Evolutionary conservation across 169 alveolate species (phyloP).

Genomic region (Pseudocohnilembus persalinus): DNA sequence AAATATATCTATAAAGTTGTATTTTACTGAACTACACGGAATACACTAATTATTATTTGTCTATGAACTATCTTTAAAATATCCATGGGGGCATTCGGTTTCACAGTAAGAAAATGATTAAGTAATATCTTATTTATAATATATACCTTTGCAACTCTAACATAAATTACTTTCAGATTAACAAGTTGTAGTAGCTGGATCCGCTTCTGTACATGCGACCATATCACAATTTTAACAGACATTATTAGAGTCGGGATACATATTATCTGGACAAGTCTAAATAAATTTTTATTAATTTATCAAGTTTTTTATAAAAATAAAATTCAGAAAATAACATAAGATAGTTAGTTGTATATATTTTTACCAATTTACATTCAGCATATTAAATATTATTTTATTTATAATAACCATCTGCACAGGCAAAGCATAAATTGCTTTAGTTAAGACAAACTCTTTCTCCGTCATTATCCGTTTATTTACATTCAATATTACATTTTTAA

Average conservation of each 20-base stretch:
- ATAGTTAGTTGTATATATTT: too few relatives aligned
- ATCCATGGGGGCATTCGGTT: background rate
- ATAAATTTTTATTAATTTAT: too few relatives aligned
- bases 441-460: too few relatives aligned
- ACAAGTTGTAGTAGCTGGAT: background rate
- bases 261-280: background rate
- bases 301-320: background rate
- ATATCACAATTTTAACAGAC: background rate
- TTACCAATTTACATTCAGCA: background rate
- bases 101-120: background rate
- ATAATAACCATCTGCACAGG: background rate
- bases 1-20: too few relatives aligned
- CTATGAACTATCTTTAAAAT: too few relatives aligned
- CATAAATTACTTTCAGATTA: background rate
- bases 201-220: background rate
- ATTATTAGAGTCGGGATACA: background rate
- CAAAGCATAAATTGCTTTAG: too few relatives aligned
- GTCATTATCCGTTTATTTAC: too few relatives aligned
- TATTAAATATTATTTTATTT: too few relatives aligned
- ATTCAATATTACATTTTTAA: too few relatives aligned
- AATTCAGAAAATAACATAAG: too few relatives aligned
- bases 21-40: background rate
- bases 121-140: background rate
- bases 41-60: too few relatives aligned
- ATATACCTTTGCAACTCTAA: background rate